These are phyloP conservation scores for Lactarius deliciosus DNA, from an alignment of 768 basidiomycete genomes.

Conservation along the genomic window DNA sequence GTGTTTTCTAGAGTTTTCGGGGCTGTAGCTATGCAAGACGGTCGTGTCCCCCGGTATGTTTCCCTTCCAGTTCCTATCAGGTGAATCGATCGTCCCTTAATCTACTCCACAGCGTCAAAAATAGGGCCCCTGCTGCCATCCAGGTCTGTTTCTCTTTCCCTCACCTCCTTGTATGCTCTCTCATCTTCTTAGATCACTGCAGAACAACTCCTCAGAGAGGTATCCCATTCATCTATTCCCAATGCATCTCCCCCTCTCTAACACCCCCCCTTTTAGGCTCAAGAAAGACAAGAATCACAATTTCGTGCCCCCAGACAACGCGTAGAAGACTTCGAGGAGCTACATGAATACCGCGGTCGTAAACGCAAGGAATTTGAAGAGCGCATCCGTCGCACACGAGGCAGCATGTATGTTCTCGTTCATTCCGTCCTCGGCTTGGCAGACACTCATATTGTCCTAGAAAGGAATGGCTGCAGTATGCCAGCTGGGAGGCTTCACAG, in stretches of 20 bases:
- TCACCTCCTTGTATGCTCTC: slow-evolving; percentile 4
- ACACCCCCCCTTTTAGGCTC: slow-evolving; percentile 56
- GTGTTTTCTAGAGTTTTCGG: neutral
- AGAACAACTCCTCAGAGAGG: slow-evolving; percentile 95
- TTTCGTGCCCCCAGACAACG: slow-evolving; percentile 93
- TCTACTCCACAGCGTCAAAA: slow-evolving; percentile 74
- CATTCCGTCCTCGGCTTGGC: slow-evolving; percentile 3
- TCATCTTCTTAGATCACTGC: slow-evolving; percentile 78
- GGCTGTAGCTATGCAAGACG: slow-evolving; percentile 64
- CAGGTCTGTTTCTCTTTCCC: slow-evolving; percentile 53
- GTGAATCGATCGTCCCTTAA: slow-evolving; percentile 9
- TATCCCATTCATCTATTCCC: slow-evolving; percentile 32
- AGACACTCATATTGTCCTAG: slow-evolving; percentile 38
- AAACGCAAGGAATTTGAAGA: slow-evolving; percentile 96
- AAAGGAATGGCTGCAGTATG: slow-evolving; percentile 86
- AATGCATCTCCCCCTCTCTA: neutral
- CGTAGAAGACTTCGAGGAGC: slow-evolving; percentile 92
- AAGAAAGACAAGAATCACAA: slow-evolving; percentile 93
- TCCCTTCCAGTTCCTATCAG: neutral
- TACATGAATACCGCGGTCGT: slow-evolving; percentile 86
- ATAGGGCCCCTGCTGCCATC: slow-evolving; percentile 90
- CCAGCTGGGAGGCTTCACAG: slow-evolving; percentile 92
- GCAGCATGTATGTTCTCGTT: slow-evolving; percentile 61
- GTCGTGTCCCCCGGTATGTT: slow-evolving; percentile 68
- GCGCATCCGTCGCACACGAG: slow-evolving; percentile 73